Percentiles rank a stretch among this genome's conserved stretches.
Conservation (phyloP, 345 rosid species). For the Crucihimalaya himalaica region DNA sequence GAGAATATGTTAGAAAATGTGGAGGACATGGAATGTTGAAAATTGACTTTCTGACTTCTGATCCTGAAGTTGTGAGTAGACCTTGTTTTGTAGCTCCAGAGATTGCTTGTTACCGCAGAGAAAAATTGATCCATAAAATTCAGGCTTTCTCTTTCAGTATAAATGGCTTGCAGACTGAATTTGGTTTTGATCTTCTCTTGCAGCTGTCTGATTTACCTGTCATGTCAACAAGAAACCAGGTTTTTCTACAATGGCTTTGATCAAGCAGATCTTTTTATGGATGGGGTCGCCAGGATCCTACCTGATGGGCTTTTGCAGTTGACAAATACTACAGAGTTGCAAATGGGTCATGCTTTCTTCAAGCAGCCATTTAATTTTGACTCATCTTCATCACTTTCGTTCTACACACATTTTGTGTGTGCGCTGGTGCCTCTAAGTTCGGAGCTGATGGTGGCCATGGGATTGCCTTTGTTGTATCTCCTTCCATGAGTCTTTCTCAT, state of each 20-base stretch:
- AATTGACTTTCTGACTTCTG: not conserved
- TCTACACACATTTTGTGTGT: slow-evolving; percentile 46
- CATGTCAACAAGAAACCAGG: slow-evolving; percentile 30
- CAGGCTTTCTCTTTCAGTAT: not conserved
- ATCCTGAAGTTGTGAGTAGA: not conserved
- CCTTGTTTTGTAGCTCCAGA: not conserved
- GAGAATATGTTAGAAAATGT: not conserved
- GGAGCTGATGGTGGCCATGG: slow-evolving; percentile 44
- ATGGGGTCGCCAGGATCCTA: slow-evolving; percentile 40
- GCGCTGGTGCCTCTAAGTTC: slow-evolving; percentile 36
- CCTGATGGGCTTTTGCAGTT: slow-evolving; percentile 52
- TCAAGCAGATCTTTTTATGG: slow-evolving; percentile 34
- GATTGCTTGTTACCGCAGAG: not conserved
- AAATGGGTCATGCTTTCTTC: slow-evolving; percentile 50
- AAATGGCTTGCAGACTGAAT: slow-evolving; percentile 3
- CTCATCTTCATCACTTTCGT: slow-evolving; percentile 23
- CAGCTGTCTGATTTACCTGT: not conserved
- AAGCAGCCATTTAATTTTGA: slow-evolving; percentile 41
- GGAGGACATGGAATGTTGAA: slow-evolving; percentile 7
- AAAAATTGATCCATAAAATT: not conserved
- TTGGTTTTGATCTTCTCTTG: slow-evolving; percentile 23
- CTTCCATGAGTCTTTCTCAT: slow-evolving; percentile 27
- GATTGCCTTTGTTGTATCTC: slow-evolving; percentile 46
- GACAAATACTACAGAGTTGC: slow-evolving; percentile 39
- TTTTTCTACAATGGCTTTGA: slow-evolving; percentile 50